phyloP scores from a whole-genome alignment of 768 basidiomycete genomes.

The Macrocybe gigantea region DNA sequence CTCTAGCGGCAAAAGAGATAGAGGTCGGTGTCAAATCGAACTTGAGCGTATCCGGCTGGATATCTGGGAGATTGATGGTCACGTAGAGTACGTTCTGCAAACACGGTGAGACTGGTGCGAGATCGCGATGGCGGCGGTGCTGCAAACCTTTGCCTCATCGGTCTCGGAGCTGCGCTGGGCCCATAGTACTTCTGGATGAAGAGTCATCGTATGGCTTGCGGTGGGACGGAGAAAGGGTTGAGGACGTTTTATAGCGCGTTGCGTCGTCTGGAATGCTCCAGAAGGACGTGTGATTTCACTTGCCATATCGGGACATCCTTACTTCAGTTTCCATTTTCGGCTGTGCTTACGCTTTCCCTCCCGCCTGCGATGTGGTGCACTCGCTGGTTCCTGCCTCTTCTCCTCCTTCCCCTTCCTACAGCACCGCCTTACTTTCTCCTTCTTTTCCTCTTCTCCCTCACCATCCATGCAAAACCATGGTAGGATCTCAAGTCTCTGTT shows the following conservation, averaged over 20 bases:
- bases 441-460: slow-evolving; percentile 71
- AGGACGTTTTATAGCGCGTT: slow-evolving; percentile 9
- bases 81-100: slow-evolving; percentile 82
- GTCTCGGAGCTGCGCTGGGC: slow-evolving; percentile 81
- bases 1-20: slow-evolving; percentile 60
- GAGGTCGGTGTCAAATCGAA: slow-evolving; percentile 52
- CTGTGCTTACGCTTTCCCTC: not conserved
- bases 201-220: slow-evolving; percentile 28
- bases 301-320: slow-evolving; percentile 5
- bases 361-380: slow-evolving; percentile 56
- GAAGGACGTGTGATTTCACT: slow-evolving; percentile 25
- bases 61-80: slow-evolving; percentile 79
- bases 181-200: slow-evolving; percentile 90
- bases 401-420: slow-evolving; percentile 73
- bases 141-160: slow-evolving; percentile 58
- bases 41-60: slow-evolving; percentile 50
- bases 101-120: slow-evolving; percentile 11
- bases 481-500: slow-evolving; percentile 26
- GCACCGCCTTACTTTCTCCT: slow-evolving; percentile 77
- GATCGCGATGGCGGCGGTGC: slow-evolving; percentile 15
- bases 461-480: slow-evolving; percentile 83
- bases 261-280: slow-evolving; percentile 33
- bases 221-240: slow-evolving; percentile 9
- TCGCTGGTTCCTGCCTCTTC: slow-evolving; percentile 76
- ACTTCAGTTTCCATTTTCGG: no score